phyloP scores from a whole-genome alignment of 2,329 filamentous ascomycete genomes.

The Aaosphaeria arxii region DNA sequence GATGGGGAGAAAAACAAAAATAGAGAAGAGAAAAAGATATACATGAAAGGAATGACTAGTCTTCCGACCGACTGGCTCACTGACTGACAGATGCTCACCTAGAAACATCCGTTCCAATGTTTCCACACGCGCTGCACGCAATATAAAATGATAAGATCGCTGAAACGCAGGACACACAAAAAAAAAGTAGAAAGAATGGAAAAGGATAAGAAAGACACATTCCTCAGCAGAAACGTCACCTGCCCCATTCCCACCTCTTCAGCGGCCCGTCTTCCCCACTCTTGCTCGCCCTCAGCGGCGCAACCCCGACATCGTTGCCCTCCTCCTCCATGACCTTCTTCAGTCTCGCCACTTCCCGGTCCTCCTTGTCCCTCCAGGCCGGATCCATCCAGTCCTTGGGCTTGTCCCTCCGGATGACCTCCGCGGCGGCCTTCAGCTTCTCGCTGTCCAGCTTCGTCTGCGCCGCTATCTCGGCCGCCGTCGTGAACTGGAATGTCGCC shows the following conservation, averaged over 20 bases:
- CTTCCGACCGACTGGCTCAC: too few relatives aligned
- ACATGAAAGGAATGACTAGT: too few relatives aligned
- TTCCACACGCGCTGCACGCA: too few relatives aligned
- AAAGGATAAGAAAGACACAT: background rate
- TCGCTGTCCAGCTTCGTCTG: background rate
- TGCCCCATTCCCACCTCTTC: background rate
- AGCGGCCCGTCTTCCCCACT: background rate
- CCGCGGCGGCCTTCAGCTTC: constrained; percentile 1
- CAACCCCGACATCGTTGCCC: background rate
- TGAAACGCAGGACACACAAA: background rate
- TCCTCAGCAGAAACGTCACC: background rate
- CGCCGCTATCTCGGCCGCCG: constrained; percentile 2
- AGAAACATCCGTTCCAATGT: too few relatives aligned
- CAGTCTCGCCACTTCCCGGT: background rate
- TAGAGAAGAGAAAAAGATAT: too few relatives aligned
- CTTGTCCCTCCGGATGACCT: constrained; percentile 5
- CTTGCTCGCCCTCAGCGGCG: background rate
- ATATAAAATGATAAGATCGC: too few relatives aligned
- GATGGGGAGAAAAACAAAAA: too few relatives aligned
- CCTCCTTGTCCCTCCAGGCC: background rate
- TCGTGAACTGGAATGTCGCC: background rate
- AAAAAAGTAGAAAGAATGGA: background rate
- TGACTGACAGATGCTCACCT: too few relatives aligned
- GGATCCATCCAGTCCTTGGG: constrained; percentile 6
- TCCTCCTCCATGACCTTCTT: background rate